Percentiles rank a stretch among this genome's conserved stretches.
Evolutionary conservation across 164 flowering plant genomes (phyloP).

Genomic region (Echeveria elegans): DNA sequence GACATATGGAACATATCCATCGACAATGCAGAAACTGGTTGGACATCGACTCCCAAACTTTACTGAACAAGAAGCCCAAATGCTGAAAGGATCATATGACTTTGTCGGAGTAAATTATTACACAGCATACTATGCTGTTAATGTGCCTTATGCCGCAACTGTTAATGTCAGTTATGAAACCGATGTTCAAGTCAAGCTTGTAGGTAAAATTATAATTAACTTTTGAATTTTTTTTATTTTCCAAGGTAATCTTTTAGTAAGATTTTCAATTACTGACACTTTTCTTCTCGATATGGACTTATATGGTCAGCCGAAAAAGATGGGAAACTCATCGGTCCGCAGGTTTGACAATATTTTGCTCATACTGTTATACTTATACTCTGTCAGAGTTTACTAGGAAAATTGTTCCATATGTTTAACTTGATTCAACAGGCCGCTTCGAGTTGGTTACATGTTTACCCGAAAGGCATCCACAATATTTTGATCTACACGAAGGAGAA

Average conservation of each 20-base stretch:
- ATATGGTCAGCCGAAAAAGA: neutral
- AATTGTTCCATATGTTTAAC: neutral
- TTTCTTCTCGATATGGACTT: neutral
- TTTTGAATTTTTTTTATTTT: too few relatives aligned
- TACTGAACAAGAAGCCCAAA: conserved; percentile 27
- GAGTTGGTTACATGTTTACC: conserved; percentile 7
- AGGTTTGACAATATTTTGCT: neutral
- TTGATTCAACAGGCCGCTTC: conserved; percentile 5
- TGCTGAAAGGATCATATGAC: conserved; percentile 46
- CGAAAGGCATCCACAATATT: neutral
- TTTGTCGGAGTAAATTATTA: conserved; percentile 56
- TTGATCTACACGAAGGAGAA: neutral
- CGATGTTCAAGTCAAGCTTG: neutral
- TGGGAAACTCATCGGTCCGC: conserved; percentile 10
- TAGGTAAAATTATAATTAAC: too few relatives aligned
- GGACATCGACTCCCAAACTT: conserved; percentile 43
- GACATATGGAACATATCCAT: conserved; percentile 45
- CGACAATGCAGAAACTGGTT: conserved; percentile 30
- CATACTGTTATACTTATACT: neutral
- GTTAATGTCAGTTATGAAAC: conserved; percentile 14
- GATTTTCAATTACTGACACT: too few relatives aligned
- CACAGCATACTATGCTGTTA: conserved; percentile 14
- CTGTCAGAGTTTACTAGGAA: neutral
- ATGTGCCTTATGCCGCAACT: conserved; percentile 16
- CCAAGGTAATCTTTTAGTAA: neutral